Percentiles rank a stretch among this genome's conserved stretches.
phyloP scores from a whole-genome alignment of 345 rosid genomes.

The Lepidium africanum region DNA sequence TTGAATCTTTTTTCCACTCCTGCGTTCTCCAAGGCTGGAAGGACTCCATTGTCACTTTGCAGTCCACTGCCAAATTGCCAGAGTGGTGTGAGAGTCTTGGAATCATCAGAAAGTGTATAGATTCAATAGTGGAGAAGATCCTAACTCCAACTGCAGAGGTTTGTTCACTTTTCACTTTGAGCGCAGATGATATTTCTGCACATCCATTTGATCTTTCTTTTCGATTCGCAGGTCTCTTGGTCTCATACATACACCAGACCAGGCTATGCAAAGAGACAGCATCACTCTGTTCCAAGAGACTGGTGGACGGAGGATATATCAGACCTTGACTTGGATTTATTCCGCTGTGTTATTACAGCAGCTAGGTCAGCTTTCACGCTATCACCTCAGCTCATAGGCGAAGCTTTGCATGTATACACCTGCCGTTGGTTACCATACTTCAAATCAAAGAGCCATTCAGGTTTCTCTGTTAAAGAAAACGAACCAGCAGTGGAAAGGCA shows the following conservation, averaged over 20 bases:
- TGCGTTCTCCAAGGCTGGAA: constrained; percentile 97
- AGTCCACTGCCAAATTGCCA: constrained; percentile 53
- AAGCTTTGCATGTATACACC: constrained; percentile 90
- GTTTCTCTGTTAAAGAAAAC: constrained; percentile 38
- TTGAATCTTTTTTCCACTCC: constrained; percentile 80
- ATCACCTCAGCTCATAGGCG: constrained; percentile 83
- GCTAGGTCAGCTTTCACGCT: constrained; percentile 53
- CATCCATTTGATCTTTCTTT: background rate
- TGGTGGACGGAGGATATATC: constrained; percentile 99
- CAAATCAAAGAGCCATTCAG: constrained; percentile 31
- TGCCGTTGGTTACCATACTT: constrained; percentile 81
- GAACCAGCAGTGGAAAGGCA: constrained; percentile 40
- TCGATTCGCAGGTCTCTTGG: constrained; percentile 69
- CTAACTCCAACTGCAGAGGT: constrained; percentile 76
- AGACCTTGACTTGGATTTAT: constrained; percentile 82
- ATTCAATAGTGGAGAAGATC: constrained; percentile 77
- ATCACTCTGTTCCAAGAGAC: constrained; percentile 70
- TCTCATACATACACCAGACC: constrained; percentile 82
- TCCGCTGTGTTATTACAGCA: constrained; percentile 64
- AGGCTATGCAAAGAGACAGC: constrained; percentile 55
- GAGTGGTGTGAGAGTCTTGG: constrained; percentile 93
- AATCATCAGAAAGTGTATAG: constrained; percentile 73
- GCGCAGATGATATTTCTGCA: background rate
- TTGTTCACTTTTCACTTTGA: background rate
- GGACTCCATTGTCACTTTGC: constrained; percentile 71